Conservation (phyloP, 495 filamentous ascomycete species). For the Clavariopsis aquatica region DNA sequence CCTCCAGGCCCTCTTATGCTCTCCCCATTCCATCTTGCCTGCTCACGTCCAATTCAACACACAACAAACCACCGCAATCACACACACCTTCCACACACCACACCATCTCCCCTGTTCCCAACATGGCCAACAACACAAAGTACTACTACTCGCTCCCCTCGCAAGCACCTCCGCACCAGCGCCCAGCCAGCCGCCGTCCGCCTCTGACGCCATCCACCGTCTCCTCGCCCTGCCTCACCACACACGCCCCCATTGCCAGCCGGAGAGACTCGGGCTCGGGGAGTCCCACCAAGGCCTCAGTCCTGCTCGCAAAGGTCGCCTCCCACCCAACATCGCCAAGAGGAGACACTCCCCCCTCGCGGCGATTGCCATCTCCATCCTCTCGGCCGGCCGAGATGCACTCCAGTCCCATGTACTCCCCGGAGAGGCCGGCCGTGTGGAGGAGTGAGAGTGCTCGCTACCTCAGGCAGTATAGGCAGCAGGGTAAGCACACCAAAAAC, state of each 20-base stretch:
- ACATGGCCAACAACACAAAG: slow-evolving; percentile 30
- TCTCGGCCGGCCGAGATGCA: slow-evolving; percentile 23
- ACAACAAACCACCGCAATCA: background rate
- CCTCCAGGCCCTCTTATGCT: slow-evolving; percentile 17
- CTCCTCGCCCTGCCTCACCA: slow-evolving; percentile 42
- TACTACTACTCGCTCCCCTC: slow-evolving; percentile 35
- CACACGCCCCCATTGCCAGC: slow-evolving; percentile 33
- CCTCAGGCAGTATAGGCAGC: slow-evolving; percentile 25
- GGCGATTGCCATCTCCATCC: slow-evolving; percentile 21
- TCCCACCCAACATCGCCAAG: slow-evolving; percentile 35
- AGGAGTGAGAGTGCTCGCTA: slow-evolving; percentile 35
- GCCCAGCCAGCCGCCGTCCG: slow-evolving; percentile 35
- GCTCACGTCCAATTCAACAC: slow-evolving; percentile 8
- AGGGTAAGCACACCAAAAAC: slow-evolving; percentile 21
- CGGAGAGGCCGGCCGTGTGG: slow-evolving; percentile 30
- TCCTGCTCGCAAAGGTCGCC: slow-evolving; percentile 42
- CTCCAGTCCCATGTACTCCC: slow-evolving; percentile 18
- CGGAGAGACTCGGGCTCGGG: slow-evolving; percentile 33
- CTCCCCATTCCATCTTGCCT: slow-evolving; percentile 14
- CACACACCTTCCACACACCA: no score
- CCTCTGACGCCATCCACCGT: slow-evolving; percentile 45
- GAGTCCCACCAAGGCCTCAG: slow-evolving; percentile 38
- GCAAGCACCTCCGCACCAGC: slow-evolving; percentile 24
- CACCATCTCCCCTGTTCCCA: background rate
- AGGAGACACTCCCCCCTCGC: slow-evolving; percentile 25